Base-by-base conservation (phyloP, 2,329 filamentous ascomycete species). In the Daldinia sp. region DNA sequence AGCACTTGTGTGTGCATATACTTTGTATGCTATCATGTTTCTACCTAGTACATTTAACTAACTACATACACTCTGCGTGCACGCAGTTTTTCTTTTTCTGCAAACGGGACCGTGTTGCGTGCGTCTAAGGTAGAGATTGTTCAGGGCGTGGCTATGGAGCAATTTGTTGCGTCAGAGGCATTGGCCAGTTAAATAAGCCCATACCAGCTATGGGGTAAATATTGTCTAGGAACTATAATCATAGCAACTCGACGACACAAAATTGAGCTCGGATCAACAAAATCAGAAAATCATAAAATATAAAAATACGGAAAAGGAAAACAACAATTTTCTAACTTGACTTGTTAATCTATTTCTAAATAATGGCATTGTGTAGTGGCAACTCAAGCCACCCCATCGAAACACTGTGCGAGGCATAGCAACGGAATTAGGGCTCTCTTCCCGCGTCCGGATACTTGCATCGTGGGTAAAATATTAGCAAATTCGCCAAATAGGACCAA, bases 401-500 rank as follows among this genome's bases (percentile, higher is more conserved):
- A 63, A 57, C 61, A 68, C 73, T 74, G 74, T 68, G 72, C 69
- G 69, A 73, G 59, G 73, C 72, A 77, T 73, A 71, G 68, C 59
- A 63, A 67, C 73, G 67, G 73, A 70, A 69, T 70, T 74, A 74
- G 72, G 74, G 72, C 71, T 72, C 65, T 69, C 63, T 71, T 72
- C 72, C 73, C 72, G 71, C 73, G 15, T 39, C 42, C 76, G 76
- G 76, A 23, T 76, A 61, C 73, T 64, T 76, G 76, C 77, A 78
- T 76, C 58, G 33, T 65, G 67, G 68, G 69, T 73, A 72, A 70
- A 69, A 72, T 72, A 67, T 62, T 68, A 66, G 65, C 68, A 71
- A 67, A 72, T 73, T 78, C 75, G 77, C 76, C 74, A 77, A 76
- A 76, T 65, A 65, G 70, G 71, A 69, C 77, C 76, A 75, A 78